Evolutionary conservation across 2,329 filamentous ascomycete genomes (phyloP), one percentile per base, ranked within the genome.

Genomic region (Arthroderma sp.): DNA sequence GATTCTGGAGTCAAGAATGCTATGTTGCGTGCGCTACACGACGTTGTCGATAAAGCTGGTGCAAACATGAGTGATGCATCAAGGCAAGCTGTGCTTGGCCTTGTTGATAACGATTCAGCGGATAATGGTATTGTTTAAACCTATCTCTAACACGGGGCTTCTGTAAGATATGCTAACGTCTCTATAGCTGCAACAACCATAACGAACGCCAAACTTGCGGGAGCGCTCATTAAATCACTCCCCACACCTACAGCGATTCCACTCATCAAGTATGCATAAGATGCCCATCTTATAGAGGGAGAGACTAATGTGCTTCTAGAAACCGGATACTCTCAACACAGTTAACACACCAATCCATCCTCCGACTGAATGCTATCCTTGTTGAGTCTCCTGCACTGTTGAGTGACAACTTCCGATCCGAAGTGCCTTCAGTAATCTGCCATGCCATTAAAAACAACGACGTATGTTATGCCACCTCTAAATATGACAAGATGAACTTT

Each of bases 21-120:
- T 28, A 98, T 98, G 93, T 80, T 98, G 66, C 95, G 94, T 76
- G 93, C 93, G 2, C 75, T 98, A 49, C 96, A 94, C 68, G 91
- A 97, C 68, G 93, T 98, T 31, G 86, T 98, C 60, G 91, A 88
- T 77, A 95, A 95, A 73, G 91, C 91, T 17, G 93, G 93, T 56
- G 79, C 80, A 58, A 96, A 91, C 73, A 98, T 98, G 93, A 91
- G 88, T 65, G 93, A 97, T 66, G 76, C 84, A 21, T 96, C 91
- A 52, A 84, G 91, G 57, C 81, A 84, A 60, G 84, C 91, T n/a
- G 89, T 98, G 25, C 77, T 98, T 53, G 81, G 82, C 44, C 78
- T 98, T 53, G 96, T 98, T 66, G 93, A 97, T 70, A 84, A 84
- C 63, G 90, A 95, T 60, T 76, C 80, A 2, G 87, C 88, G 60